Conservation (phyloP, 345 rosid genomes). For the Eucalyptus cladocalyx region DNA sequence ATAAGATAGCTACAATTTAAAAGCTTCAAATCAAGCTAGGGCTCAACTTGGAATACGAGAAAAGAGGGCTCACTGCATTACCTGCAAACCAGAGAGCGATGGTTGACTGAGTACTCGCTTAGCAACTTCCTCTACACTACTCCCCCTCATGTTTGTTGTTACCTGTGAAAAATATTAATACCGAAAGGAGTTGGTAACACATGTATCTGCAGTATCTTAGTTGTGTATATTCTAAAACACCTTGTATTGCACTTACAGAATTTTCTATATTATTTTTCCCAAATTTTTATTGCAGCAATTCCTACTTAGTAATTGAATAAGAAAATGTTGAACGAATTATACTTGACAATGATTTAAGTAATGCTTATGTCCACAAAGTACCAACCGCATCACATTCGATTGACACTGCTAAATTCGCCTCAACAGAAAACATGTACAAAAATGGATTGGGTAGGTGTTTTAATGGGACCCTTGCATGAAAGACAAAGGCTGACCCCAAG, state of each 20-base stretch:
- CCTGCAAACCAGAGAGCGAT: too few relatives aligned
- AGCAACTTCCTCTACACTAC: constrained; percentile 74
- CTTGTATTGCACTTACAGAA: not conserved
- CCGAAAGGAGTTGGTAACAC: not conserved
- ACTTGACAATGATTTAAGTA: not conserved
- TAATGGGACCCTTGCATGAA: too few relatives aligned
- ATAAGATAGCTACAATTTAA: too few relatives aligned
- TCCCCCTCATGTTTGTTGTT: constrained; percentile 91
- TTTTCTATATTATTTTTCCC: not conserved
- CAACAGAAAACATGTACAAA: too few relatives aligned
- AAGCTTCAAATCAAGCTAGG: too few relatives aligned
- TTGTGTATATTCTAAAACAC: not conserved
- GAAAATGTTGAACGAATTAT: not conserved
- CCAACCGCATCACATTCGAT: too few relatives aligned
- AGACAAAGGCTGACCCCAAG: too few relatives aligned
- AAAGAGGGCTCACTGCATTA: too few relatives aligned
- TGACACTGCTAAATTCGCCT: too few relatives aligned
- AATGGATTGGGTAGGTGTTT: too few relatives aligned
- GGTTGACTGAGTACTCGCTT: constrained; percentile 64
- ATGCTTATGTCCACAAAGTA: not conserved
- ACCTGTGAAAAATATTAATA: constrained; percentile 31
- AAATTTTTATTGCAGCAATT: not conserved
- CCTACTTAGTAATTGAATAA: not conserved
- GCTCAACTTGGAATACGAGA: too few relatives aligned
- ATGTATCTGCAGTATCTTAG: too few relatives aligned